A percentile compares a stretch with the other conserved stretches of the same genome.
Conservation (phyloP, 2,329 filamentous ascomycete genomes). For the Dactylonectria macrodidyma region DNA sequence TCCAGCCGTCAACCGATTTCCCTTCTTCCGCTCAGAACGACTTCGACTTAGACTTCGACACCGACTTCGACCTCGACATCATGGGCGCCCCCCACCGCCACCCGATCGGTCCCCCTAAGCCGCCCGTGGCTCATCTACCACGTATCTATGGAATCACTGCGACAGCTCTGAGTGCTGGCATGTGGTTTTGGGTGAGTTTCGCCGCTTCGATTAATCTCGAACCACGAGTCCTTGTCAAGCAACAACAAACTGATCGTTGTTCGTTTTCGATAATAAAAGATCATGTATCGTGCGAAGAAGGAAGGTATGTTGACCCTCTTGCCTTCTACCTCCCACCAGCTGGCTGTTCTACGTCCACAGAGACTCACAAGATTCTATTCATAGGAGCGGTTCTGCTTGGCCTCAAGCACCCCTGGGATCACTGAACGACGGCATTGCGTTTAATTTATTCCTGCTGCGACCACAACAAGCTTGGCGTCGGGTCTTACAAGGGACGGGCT, state of each 20-base stretch:
- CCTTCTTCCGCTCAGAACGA: slow-evolving; percentile 19
- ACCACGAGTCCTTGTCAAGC: no score
- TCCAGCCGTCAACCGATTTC: slow-evolving; percentile 10
- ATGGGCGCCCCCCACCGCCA: slow-evolving; percentile 47
- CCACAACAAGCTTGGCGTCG: slow-evolving; percentile 24
- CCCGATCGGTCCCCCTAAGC: slow-evolving; percentile 55
- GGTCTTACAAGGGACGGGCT: slow-evolving; percentile 13
- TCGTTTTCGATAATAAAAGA: slow-evolving; percentile 62
- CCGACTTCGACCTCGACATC: slow-evolving; percentile 34
- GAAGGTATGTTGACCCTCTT: slow-evolving; percentile 73
- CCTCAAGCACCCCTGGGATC: slow-evolving; percentile 97
- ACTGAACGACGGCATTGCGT: slow-evolving; percentile 66
- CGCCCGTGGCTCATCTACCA: slow-evolving; percentile 65
- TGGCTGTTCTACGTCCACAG: not conserved
- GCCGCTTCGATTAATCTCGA: not conserved
- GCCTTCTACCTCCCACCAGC: not conserved
- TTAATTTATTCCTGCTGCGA: slow-evolving; percentile 33
- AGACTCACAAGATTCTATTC: slow-evolving; percentile 30
- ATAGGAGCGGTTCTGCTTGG: slow-evolving; percentile 84
- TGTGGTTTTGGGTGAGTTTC: slow-evolving; percentile 97
- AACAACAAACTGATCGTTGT: not conserved
- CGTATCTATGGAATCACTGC: slow-evolving; percentile 86
- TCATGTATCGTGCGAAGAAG: slow-evolving; percentile 97
- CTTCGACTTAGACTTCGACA: slow-evolving; percentile 18
- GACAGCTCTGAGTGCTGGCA: slow-evolving; percentile 90